Percentiles rank a stretch among this genome's conserved stretches.
Conservation (phyloP, 164 flowering plant genomes). For the Vitis rotundifolia region DNA sequence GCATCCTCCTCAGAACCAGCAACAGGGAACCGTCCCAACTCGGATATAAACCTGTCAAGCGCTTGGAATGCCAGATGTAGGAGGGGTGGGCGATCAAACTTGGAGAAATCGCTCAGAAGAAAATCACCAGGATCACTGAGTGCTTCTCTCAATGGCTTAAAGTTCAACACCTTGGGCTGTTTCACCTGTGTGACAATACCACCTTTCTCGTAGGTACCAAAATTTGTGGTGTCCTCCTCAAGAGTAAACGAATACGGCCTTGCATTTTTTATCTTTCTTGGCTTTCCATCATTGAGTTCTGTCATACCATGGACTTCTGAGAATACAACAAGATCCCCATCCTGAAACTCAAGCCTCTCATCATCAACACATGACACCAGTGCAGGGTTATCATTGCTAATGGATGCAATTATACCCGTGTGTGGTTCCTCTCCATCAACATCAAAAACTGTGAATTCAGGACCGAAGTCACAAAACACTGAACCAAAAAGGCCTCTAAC, state of each 20-base stretch:
- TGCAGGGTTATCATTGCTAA: slow-evolving; percentile 81
- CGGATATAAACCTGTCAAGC: slow-evolving; percentile 61
- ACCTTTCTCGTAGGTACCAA: slow-evolving; percentile 65
- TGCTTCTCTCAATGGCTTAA: slow-evolving; percentile 70
- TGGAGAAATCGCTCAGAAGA: slow-evolving; percentile 81
- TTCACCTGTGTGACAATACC: slow-evolving; percentile 93
- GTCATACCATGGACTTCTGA: slow-evolving; percentile 88
- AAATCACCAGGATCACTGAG: slow-evolving; percentile 81
- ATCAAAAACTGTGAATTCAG: slow-evolving; percentile 73
- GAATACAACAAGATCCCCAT: slow-evolving; percentile 88
- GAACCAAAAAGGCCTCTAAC: slow-evolving; percentile 85
- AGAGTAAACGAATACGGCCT: slow-evolving; percentile 73
- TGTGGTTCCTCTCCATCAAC: slow-evolving; percentile 89
- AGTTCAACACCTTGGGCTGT: slow-evolving; percentile 74
- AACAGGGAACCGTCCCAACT: slow-evolving; percentile 70
- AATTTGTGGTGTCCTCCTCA: slow-evolving; percentile 82
- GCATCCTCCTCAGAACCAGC: slow-evolving; percentile 89
- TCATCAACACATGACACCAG: slow-evolving; percentile 85
- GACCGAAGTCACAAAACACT: slow-evolving; percentile 89
- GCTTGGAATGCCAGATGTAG: slow-evolving; percentile 86
- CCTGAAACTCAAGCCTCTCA: slow-evolving; percentile 86
- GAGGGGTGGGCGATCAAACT: slow-evolving; percentile 80
- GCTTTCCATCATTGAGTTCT: slow-evolving; percentile 82
- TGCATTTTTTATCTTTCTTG: slow-evolving; percentile 66
- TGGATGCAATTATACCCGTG: slow-evolving; percentile 84